phyloP scores from a whole-genome alignment of 192 early-diverging fungal species.

The Linnemannia schmuckeri region DNA sequence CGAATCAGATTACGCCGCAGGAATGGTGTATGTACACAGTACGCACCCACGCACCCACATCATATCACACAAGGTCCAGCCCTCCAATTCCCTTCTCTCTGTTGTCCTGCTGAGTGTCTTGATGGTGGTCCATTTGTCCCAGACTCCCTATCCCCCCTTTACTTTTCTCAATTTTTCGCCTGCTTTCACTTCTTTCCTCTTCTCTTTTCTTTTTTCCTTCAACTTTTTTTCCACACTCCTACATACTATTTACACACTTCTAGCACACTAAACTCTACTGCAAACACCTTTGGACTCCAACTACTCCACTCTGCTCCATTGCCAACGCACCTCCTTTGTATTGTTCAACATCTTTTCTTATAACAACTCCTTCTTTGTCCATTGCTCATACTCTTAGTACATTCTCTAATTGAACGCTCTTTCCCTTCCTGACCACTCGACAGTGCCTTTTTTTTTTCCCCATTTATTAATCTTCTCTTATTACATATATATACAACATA shows the following conservation, averaged over 20 bases:
- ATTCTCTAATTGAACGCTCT: not conserved
- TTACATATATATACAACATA: too few relatives aligned
- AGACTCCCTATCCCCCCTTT: not conserved
- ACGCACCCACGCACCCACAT: not conserved
- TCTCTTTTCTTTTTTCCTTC: not conserved
- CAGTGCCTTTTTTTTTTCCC: not conserved
- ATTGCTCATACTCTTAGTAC: not conserved
- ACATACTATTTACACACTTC: not conserved
- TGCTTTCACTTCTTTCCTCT: not conserved
- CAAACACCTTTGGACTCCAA: not conserved
- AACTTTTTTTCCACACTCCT: not conserved
- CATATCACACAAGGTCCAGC: not conserved
- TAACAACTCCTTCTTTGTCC: not conserved
- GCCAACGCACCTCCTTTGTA: not conserved
- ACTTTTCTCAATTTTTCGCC: constrained; percentile 6
- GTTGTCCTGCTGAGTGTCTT: not conserved
- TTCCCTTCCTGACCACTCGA: not conserved
- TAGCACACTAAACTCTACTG: not conserved
- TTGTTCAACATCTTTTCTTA: not conserved
- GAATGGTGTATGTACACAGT: not conserved
- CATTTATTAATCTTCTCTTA: not conserved
- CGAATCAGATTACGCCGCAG: not conserved
- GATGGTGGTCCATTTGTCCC: not conserved
- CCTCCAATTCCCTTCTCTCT: not conserved
- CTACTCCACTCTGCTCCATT: constrained; percentile 4